phyloP scores from a whole-genome alignment of 257 asterid species.

The Ilex asprella region DNA sequence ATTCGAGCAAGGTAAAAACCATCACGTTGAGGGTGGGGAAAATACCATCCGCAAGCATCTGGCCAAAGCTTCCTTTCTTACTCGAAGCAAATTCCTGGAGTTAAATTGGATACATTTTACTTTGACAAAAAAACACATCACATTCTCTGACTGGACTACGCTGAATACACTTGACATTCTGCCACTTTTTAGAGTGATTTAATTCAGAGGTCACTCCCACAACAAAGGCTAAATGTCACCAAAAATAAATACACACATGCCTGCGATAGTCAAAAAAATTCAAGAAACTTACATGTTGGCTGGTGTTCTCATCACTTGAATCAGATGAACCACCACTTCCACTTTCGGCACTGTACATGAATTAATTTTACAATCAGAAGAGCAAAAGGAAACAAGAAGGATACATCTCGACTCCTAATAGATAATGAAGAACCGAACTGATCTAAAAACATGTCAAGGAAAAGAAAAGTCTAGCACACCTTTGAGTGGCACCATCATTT shows the following conservation, averaged over 20 bases:
- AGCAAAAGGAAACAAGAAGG: neutral
- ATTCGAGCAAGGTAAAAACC: constrained; percentile 1
- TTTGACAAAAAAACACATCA: too few species aligned
- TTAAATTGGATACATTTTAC: neutral
- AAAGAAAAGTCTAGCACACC: constrained; percentile 32
- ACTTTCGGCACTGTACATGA: constrained; percentile 70
- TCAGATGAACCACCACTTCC: constrained; percentile 84
- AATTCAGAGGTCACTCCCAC: neutral
- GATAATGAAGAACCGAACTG: too few species aligned
- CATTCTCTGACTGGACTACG: neutral
- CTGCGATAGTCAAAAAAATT: neutral
- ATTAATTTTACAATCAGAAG: constrained; percentile 24
- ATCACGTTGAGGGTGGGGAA: constrained; percentile 9
- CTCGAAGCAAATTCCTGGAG: constrained; percentile 56
- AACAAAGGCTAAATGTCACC: neutral
- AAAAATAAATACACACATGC: constrained; percentile 2
- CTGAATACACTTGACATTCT: too few species aligned
- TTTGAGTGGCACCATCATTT: constrained; percentile 77
- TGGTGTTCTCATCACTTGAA: constrained; percentile 71
- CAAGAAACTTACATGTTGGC: constrained; percentile 37
- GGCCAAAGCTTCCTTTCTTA: constrained; percentile 89
- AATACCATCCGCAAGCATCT: constrained; percentile 93
- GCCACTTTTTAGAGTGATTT: neutral
- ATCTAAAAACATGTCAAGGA: constrained; percentile 7
- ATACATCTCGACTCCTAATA: neutral